Conservation (phyloP, 108 stramenopile species). For the Pseudonitzschia delicatissima region DNA sequence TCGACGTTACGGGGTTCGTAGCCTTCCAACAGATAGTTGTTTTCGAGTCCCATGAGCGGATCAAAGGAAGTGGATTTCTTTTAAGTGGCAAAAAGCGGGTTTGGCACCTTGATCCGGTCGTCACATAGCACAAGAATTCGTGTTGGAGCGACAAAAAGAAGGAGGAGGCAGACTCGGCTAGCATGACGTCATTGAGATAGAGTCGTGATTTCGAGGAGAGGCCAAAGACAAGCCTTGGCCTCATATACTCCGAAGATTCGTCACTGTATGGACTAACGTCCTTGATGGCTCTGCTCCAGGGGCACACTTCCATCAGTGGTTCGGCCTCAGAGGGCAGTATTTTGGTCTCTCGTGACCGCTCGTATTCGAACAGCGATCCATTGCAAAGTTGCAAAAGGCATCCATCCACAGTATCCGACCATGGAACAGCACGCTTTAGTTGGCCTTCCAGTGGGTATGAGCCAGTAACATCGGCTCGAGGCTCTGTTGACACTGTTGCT, state of each 20-base stretch:
- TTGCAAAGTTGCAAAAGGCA: slow-evolving; percentile 67
- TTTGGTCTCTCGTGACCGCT: slow-evolving; percentile 27
- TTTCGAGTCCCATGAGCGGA: slow-evolving; percentile 79
- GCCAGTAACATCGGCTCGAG: slow-evolving; percentile 33
- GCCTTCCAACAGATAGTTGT: slow-evolving; percentile 58
- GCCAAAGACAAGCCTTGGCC: slow-evolving; percentile 58
- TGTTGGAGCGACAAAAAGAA: slow-evolving; percentile 62
- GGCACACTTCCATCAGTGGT: slow-evolving; percentile 78
- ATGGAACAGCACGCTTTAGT: slow-evolving; percentile 62
- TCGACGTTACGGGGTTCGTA: slow-evolving; percentile 86
- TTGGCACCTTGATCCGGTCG: slow-evolving; percentile 69
- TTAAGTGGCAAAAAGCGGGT: slow-evolving; percentile 61
- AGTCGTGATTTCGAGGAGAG: slow-evolving; percentile 60
- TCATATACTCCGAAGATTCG: slow-evolving; percentile 6
- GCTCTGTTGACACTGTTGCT: slow-evolving; percentile 12
- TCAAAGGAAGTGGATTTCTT: slow-evolving; percentile 60
- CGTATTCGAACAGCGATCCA: slow-evolving; percentile 68
- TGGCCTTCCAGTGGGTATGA: slow-evolving; percentile 44
- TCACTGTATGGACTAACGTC: slow-evolving; percentile 32
- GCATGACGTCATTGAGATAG: slow-evolving; percentile 76
- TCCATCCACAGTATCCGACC: slow-evolving; percentile 54
- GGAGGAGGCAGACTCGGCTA: slow-evolving; percentile 70
- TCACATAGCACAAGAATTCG: slow-evolving; percentile 61
- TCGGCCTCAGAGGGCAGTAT: slow-evolving; percentile 50
- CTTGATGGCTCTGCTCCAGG: slow-evolving; percentile 71